These are phyloP conservation scores for Chondrus crispus DNA, from an alignment of 23 red algal species.

Conservation along the genomic window DNA sequence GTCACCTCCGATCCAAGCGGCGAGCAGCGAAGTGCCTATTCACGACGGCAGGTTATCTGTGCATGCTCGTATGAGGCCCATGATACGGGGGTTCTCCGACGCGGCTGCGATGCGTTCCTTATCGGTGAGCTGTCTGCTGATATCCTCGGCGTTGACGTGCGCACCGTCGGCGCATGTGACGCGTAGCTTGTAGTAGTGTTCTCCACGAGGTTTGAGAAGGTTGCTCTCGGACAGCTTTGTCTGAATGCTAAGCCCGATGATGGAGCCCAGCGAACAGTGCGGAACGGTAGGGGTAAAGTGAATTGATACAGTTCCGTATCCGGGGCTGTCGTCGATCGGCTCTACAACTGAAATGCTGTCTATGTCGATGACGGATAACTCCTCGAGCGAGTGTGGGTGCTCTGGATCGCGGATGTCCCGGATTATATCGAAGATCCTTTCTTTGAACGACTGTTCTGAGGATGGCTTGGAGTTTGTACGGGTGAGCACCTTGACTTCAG, in stretches of 20 bases:
- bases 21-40: too few species aligned
- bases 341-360: slow-evolving; percentile 46
- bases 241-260: slow-evolving; percentile 90
- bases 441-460: neutral
- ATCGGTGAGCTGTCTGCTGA: slow-evolving; percentile 91
- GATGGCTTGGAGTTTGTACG: neutral
- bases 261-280: slow-evolving; percentile 86
- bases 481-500: slow-evolving; percentile 13
- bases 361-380: slow-evolving; percentile 78
- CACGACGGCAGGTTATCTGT: slow-evolving; percentile 31
- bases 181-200: slow-evolving; percentile 70
- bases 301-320: slow-evolving; percentile 58
- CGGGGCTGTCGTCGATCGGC: slow-evolving; percentile 16
- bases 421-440: slow-evolving; percentile 69
- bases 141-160: slow-evolving; percentile 70
- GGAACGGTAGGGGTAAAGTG: slow-evolving; percentile 93
- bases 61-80: slow-evolving; percentile 72
- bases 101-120: slow-evolving; percentile 94
- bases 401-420: slow-evolving; percentile 98
- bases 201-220: slow-evolving; percentile 33
- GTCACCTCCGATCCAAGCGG: too few species aligned
- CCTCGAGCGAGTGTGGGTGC: slow-evolving; percentile 94
- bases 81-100: slow-evolving; percentile 84
- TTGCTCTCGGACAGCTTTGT: slow-evolving; percentile 41
- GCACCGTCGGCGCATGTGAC: slow-evolving; percentile 70